phyloP scores from a whole-genome alignment of 768 basidiomycete genomes.

The Amanita polypyramis region DNA sequence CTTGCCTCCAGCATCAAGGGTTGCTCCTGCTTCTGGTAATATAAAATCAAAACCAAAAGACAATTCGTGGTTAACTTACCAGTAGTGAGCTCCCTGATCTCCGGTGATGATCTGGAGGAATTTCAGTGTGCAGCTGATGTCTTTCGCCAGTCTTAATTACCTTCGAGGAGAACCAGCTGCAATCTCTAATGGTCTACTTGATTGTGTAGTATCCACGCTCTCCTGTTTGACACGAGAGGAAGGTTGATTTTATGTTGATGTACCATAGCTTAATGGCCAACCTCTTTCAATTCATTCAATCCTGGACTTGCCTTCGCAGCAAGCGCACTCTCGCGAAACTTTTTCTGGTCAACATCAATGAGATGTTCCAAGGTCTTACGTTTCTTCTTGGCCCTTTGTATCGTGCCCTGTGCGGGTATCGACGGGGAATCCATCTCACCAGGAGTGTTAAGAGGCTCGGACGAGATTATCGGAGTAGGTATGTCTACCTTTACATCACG shows the following conservation, averaged over 20 bases:
- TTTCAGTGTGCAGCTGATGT: not conserved
- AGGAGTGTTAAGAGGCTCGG: not conserved
- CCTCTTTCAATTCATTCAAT: not conserved
- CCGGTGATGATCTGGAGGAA: not conserved
- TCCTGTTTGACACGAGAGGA: not conserved
- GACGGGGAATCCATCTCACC: not conserved
- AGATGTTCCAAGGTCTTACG: conserved; percentile 2
- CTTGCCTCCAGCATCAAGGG: not conserved
- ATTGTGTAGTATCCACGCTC: no score
- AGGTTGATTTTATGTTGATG: not conserved
- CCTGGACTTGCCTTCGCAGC: no score
- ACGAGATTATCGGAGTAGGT: not conserved
- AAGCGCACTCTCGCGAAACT: not conserved
- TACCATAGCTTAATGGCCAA: not conserved
- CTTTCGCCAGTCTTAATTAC: not conserved
- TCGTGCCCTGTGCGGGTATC: not conserved
- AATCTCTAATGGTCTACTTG: not conserved
- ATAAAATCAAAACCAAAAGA: not conserved
- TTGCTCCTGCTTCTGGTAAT: not conserved
- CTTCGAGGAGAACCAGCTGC: not conserved
- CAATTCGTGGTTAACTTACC: not conserved
- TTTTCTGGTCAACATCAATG: conserved; percentile 4
- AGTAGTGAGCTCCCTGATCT: not conserved
- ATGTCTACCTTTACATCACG: not conserved
- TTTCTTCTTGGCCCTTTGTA: conserved; percentile 4